A percentile compares a stretch with the other conserved stretches of the same genome.
These are phyloP conservation scores for Ceratocystis cubensis DNA, from an alignment of 2,329 filamentous ascomycete species.

Conservation along the genomic window DNA sequence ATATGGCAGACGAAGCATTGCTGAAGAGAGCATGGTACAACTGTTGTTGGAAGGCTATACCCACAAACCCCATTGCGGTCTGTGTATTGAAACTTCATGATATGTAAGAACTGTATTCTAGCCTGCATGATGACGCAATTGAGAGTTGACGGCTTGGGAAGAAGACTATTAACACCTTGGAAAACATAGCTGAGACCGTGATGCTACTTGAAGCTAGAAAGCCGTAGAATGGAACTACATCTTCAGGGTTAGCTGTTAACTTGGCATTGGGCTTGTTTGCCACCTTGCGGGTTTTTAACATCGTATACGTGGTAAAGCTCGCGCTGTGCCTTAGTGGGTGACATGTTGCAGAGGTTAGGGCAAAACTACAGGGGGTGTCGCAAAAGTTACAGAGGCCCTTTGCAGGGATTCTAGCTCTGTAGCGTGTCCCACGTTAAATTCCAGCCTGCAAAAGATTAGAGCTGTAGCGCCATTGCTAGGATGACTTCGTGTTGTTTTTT, in stretches of 20 bases:
- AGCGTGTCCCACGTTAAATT: not conserved
- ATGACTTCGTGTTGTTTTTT: not conserved
- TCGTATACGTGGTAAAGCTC: not conserved
- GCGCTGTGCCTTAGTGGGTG: not conserved
- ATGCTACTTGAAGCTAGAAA: not conserved
- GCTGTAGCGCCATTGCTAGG: not conserved
- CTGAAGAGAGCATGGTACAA: not conserved
- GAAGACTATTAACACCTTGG: too few species aligned
- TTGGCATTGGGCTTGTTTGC: not conserved
- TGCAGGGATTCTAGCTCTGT: not conserved
- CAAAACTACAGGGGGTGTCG: conserved; percentile 1
- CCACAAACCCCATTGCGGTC: conserved; percentile 5
- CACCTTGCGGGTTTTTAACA: not conserved
- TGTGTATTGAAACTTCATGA: not conserved
- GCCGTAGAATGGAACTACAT: not conserved
- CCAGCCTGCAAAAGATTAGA: not conserved
- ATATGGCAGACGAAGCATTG: too few species aligned
- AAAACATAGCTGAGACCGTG: not conserved
- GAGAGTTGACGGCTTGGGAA: not conserved
- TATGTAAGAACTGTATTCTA: conserved; percentile 3
- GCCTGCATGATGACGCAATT: conserved; percentile 4
- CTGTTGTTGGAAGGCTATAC: not conserved
- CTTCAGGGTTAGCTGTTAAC: too few species aligned
- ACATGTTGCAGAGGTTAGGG: not conserved
- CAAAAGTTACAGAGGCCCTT: not conserved